Percentiles rank a stretch among this genome's conserved stretches.
These are phyloP conservation scores for Penicillium capsulatum DNA, from an alignment of 2,329 filamentous ascomycete genomes.

Conservation along the genomic window DNA sequence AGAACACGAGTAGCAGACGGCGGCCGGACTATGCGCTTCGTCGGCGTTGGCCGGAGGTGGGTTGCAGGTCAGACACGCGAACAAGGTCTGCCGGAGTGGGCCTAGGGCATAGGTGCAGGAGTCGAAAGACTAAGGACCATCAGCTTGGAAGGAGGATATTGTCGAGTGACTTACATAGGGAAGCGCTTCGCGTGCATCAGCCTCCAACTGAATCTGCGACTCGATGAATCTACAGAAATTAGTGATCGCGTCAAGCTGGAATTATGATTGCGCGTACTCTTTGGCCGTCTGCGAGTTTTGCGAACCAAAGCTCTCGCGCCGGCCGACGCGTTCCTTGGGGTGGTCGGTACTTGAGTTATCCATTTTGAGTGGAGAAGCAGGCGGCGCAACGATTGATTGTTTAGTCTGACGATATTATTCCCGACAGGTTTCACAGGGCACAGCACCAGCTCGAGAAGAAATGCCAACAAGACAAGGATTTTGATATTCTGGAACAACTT, in stretches of 20 bases:
- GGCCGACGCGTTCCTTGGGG: conserved; percentile 15
- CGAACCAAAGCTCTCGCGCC: conserved; percentile 44
- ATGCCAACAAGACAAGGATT: not conserved
- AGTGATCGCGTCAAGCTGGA: conserved; percentile 2
- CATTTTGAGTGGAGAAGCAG: conserved; percentile 18
- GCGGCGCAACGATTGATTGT: not conserved
- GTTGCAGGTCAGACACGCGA: conserved; percentile 91
- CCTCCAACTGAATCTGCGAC: conserved; percentile 83
- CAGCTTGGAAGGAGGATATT: no score
- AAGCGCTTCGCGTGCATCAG: conserved; percentile 88
- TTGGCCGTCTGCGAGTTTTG: conserved; percentile 68
- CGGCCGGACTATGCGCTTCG: conserved; percentile 67
- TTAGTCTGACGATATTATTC: no score
- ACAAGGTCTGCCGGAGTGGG: conserved; percentile 79
- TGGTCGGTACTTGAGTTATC: conserved; percentile 12
- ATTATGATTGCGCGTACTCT: conserved; percentile 49
- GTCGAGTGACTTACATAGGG: conserved; percentile 80
- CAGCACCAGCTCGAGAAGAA: not conserved
- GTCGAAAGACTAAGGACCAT: conserved; percentile 70
- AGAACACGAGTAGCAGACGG: conserved; percentile 93
- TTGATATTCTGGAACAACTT: not conserved
- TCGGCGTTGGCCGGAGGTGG: conserved; percentile 63
- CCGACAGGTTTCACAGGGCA: not conserved
- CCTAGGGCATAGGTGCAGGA: conserved; percentile 89
- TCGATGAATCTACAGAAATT: conserved; percentile 66